These are phyloP conservation scores for Sextonia rubra DNA, from an alignment of 164 flowering plant species.

Conservation along the genomic window DNA sequence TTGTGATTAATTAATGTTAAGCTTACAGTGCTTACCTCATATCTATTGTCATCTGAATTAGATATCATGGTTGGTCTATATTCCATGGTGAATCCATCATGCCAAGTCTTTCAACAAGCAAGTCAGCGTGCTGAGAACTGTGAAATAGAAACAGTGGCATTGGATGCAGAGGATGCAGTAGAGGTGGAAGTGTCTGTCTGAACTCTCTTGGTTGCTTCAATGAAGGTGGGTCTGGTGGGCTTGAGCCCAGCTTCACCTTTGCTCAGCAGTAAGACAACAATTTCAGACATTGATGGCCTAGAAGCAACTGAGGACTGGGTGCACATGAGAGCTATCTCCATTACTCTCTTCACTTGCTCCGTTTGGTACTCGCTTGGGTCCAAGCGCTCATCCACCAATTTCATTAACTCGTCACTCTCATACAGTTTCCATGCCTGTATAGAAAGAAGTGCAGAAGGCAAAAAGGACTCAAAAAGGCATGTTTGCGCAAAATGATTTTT, in stretches of 20 bases:
- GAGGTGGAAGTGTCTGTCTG: not conserved
- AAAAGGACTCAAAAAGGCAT: too few relatives aligned
- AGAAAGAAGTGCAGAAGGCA: not conserved
- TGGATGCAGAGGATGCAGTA: not conserved
- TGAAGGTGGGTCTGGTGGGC: slow-evolving; percentile 24
- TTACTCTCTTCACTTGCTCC: slow-evolving; percentile 29
- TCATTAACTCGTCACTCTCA: slow-evolving; percentile 25
- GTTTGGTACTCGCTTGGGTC: slow-evolving; percentile 22
- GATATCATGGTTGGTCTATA: too few relatives aligned
- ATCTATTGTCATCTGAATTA: too few relatives aligned
- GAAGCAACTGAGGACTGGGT: slow-evolving; percentile 32
- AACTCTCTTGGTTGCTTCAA: slow-evolving; percentile 13
- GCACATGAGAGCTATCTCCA: slow-evolving; percentile 44
- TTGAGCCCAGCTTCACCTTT: slow-evolving; percentile 6
- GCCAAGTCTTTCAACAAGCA: too few relatives aligned
- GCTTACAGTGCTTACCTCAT: too few relatives aligned
- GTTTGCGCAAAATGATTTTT: too few relatives aligned
- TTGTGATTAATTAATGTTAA: too few relatives aligned
- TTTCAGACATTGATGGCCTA: slow-evolving; percentile 54
- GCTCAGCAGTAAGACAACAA: slow-evolving; percentile 25
- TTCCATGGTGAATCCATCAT: too few relatives aligned
- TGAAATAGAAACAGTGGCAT: slow-evolving; percentile 9
- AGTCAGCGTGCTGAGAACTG: slow-evolving; percentile 10
- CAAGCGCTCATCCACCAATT: slow-evolving; percentile 36
- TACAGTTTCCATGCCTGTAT: slow-evolving; percentile 34